Evolutionary conservation across 805 yeast genomes (phyloP).

Genomic region (Candida manassasensis): DNA sequence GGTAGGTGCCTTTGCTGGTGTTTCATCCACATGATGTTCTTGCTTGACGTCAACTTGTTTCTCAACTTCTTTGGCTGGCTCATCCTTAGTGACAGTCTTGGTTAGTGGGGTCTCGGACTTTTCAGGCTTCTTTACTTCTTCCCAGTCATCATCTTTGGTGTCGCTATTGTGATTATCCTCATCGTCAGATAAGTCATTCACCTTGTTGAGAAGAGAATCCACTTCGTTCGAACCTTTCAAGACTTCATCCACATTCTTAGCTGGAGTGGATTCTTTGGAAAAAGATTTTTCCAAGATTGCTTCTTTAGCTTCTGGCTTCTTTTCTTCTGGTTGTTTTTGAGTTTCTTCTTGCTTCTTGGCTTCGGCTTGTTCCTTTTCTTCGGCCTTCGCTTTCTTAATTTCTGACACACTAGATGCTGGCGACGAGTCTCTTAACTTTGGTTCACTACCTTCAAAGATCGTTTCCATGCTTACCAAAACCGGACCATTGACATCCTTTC

Average conservation of each 20-base stretch:
- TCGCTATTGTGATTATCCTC: conserved; percentile 26
- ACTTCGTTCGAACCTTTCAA: conserved; percentile 35
- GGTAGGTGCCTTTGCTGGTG: background rate
- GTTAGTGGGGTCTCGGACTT: background rate
- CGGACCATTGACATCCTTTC: conserved; percentile 82
- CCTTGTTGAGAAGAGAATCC: conserved; percentile 31
- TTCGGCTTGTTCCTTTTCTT: conserved; percentile 16
- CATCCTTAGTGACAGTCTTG: too few species aligned
- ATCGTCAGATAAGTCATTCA: conserved; percentile 34
- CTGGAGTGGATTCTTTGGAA: conserved; percentile 11
- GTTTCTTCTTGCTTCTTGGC: conserved; percentile 10
- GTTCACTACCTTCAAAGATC: conserved; percentile 69
- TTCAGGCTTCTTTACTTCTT: conserved; percentile 30
- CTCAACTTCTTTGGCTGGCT: too few species aligned
- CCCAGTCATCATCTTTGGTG: conserved; percentile 37
- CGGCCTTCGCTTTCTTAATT: conserved; percentile 18
- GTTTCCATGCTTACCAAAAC: conserved; percentile 70
- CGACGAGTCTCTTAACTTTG: conserved; percentile 40
- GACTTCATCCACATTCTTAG: conserved; percentile 31
- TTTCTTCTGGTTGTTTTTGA: conserved; percentile 9
- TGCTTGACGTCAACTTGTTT: too few species aligned
- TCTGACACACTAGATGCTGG: conserved; percentile 28
- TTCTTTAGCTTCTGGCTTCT: conserved; percentile 4
- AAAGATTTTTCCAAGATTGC: conserved; percentile 2
- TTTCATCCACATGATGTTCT: background rate